Percentiles rank a stretch among this genome's conserved stretches.
Evolutionary conservation across 2,329 filamentous ascomycete genomes (phyloP).

Genomic region (Fusarium poae): DNA sequence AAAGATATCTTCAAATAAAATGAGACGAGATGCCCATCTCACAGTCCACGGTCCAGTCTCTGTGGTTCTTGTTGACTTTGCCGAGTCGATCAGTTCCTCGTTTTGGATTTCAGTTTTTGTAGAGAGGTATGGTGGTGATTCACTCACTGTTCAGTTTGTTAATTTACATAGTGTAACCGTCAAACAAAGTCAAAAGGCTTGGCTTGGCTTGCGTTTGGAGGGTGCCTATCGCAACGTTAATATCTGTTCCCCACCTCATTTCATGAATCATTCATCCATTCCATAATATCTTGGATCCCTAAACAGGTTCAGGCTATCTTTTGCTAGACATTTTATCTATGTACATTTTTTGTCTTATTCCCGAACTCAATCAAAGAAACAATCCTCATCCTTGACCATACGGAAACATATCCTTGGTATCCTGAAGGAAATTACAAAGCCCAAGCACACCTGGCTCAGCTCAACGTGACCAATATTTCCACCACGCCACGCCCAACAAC

Average conservation of each 20-base stretch:
- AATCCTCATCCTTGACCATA: conserved; percentile 8
- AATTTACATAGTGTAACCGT: conserved; percentile 17
- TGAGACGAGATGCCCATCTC: conserved; percentile 5
- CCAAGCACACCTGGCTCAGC: conserved; percentile 34
- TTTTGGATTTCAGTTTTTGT: conserved; percentile 1
- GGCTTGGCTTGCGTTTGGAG: conserved; percentile 3
- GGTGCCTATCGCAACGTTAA: conserved; percentile 37
- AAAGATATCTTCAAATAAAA: conserved; percentile 7
- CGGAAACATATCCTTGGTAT: background rate
- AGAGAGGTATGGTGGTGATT: conserved; percentile 3
- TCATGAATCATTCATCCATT: conserved; percentile 41
- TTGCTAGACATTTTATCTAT: background rate
- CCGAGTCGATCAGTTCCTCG: conserved; percentile 19
- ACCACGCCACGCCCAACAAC: conserved; percentile 39
- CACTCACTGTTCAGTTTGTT: background rate
- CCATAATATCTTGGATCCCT: background rate
- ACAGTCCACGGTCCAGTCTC: background rate
- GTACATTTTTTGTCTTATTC: background rate
- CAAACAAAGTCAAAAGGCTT: conserved; percentile 9
- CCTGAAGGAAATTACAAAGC: conserved; percentile 39
- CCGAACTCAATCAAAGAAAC: conserved; percentile 5
- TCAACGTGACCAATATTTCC: conserved; percentile 37
- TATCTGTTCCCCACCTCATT: conserved; percentile 16
- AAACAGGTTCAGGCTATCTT: background rate
- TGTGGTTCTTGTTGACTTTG: conserved; percentile 2